These are phyloP conservation scores for Hemerocallis citrina DNA, from an alignment of 106 monocot genomes.

Conservation along the genomic window DNA sequence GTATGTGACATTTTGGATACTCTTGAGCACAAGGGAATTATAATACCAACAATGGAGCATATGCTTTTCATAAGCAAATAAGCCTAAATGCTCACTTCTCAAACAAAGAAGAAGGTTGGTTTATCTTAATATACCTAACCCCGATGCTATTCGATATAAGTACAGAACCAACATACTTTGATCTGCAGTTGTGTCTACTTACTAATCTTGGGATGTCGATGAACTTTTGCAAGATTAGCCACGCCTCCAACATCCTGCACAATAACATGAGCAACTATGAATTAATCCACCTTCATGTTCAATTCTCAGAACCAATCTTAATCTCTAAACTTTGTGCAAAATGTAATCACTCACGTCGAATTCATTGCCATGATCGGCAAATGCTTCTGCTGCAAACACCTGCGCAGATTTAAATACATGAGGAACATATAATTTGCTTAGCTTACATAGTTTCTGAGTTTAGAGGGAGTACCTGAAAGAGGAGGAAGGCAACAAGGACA, in stretches of 20 bases:
- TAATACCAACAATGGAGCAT: background rate
- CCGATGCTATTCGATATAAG: background rate
- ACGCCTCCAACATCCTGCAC: slow-evolving; percentile 8
- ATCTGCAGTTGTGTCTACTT: background rate
- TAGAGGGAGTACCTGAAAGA: slow-evolving; percentile 16
- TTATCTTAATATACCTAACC: too few species aligned
- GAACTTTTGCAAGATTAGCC: background rate
- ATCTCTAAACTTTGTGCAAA: background rate
- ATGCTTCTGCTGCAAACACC: slow-evolving; percentile 21
- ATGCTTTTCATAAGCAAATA: background rate
- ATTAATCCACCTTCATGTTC: background rate
- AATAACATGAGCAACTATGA: background rate
- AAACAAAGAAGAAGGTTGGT: background rate
- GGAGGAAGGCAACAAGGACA: slow-evolving; percentile 19
- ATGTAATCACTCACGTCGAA: slow-evolving; percentile 8
- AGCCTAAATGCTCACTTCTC: background rate
- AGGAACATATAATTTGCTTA: background rate
- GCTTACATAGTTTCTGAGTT: background rate
- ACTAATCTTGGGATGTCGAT: slow-evolving; percentile 21
- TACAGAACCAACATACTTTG: background rate
- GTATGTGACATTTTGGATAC: background rate
- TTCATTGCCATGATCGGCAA: slow-evolving; percentile 10
- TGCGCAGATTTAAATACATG: background rate
- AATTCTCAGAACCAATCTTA: background rate
- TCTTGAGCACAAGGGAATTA: background rate